Evolutionary conservation across 192 early-diverging fungal species (phyloP), one percentile per base, ranked within the genome.

Genomic region (Hyaloraphidium curvatum): DNA sequence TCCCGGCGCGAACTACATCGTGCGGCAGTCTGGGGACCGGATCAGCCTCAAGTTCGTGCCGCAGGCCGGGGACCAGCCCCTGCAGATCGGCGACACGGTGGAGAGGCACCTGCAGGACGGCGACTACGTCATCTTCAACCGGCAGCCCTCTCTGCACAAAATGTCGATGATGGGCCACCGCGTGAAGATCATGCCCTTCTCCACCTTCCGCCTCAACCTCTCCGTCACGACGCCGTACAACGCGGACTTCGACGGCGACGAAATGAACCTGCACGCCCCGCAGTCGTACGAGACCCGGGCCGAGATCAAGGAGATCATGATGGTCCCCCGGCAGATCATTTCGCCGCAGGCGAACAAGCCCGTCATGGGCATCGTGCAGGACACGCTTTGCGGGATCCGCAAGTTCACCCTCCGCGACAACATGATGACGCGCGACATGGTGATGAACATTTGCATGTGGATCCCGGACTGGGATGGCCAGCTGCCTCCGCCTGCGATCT

Each of bases 131-230:
- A 94, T 98, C 59, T 98, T 98, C 75, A 98, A 98, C 67, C 90
- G 94, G 48, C 94, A 98, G 71, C 94, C 94, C 3, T 91, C 87
- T 33, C 69, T 98, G 51, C 94, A 98, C 71, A 98, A 98, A 64
- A 95, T 95, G 91, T 91, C 88, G 60, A 98, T 98, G 94, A 98
- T 98, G 94, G 94, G 90, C 4, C 94, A 98, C 65, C 70, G 75
- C 30, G 84, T 94, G 51, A 83, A 85, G 56, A 87, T 98, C 31
- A 95, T 98, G 94, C 94, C 94, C 2, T 95, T 91, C 67, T 96
- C 91, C 23, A 98, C 94, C 5, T 98, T 98, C 77, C 80, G 94
- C 19, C 70, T 98, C 30, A 98, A 96, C 56, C 72, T 98, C 25
- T 96, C 91, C 11, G 94, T 94, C 50, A 95, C 91, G 3, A 81